phyloP scores from a whole-genome alignment of 305 asterid genomes.

The Fraxinus baroniana region DNA sequence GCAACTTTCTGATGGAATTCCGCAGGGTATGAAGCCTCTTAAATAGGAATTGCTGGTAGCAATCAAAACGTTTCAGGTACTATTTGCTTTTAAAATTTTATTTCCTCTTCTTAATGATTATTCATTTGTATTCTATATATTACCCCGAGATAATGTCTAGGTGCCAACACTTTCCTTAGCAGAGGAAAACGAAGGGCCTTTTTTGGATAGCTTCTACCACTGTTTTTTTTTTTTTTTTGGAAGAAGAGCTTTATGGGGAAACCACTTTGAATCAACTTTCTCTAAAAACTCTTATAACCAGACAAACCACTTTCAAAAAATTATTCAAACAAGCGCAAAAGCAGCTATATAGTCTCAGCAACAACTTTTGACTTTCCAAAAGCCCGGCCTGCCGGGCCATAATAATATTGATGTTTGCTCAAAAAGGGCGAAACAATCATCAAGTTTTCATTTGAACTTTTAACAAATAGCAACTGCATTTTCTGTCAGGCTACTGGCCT shows the following conservation, averaged over 20 bases:
- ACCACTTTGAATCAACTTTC: neutral
- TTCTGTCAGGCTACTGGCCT: neutral
- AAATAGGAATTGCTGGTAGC: conserved; percentile 41
- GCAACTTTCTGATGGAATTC: conserved; percentile 18
- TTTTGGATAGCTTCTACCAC: neutral
- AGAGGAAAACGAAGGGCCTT: neutral
- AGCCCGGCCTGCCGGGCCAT: neutral
- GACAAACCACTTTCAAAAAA: neutral
- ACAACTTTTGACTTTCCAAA: neutral
- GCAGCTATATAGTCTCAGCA: neutral
- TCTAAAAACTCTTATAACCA: neutral
- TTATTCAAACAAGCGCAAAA: neutral
- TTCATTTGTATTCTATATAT: neutral
- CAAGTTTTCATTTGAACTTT: neutral
- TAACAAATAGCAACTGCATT: neutral
- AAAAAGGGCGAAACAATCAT: neutral
- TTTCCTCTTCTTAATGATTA: neutral
- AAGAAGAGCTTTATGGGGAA: neutral
- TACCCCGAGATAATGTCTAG: neutral
- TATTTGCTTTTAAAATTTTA: conserved; percentile 16
- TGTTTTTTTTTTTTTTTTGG: neutral
- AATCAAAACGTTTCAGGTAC: conserved; percentile 31
- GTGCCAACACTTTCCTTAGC: neutral
- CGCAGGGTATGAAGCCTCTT: conserved; percentile 69
- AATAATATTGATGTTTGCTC: neutral